Conservation (phyloP, 306 rosid species). For the Trifolium fragiferum region DNA sequence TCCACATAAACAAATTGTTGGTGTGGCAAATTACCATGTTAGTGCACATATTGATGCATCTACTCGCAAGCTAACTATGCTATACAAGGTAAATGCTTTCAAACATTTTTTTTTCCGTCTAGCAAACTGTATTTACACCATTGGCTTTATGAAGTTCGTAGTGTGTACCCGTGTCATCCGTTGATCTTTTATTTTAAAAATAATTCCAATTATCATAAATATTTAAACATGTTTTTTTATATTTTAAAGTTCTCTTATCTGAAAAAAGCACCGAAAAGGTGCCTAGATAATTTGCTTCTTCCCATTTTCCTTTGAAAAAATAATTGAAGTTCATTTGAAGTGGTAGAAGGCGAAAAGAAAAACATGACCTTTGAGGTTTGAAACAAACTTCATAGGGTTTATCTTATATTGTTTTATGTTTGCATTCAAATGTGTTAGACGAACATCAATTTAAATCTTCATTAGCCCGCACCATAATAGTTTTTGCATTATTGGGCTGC, state of each 20-base stretch:
- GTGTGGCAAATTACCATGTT: constrained; percentile 92
- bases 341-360: constrained; percentile 27
- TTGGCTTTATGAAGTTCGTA: constrained; percentile 20
- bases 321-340: neutral
- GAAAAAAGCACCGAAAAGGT: neutral
- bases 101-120: constrained; percentile 22
- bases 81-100: constrained; percentile 76
- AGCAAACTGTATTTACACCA: neutral
- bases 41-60: constrained; percentile 93
- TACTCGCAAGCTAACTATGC: constrained; percentile 92
- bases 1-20: constrained; percentile 63
- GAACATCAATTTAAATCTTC: neutral
- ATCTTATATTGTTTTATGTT: constrained; percentile 14
- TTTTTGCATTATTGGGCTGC: neutral
- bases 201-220: neutral
- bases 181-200: neutral
- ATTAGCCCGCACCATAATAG: neutral
- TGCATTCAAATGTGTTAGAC: constrained; percentile 10
- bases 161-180: neutral
- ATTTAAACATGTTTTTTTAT: neutral
- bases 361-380: constrained; percentile 5
- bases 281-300: neutral
- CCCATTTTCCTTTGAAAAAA: neutral
- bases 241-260: neutral
- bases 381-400: constrained; percentile 30